Conservation (phyloP, 2,329 filamentous ascomycete genomes). For the Didymella glomerata region DNA sequence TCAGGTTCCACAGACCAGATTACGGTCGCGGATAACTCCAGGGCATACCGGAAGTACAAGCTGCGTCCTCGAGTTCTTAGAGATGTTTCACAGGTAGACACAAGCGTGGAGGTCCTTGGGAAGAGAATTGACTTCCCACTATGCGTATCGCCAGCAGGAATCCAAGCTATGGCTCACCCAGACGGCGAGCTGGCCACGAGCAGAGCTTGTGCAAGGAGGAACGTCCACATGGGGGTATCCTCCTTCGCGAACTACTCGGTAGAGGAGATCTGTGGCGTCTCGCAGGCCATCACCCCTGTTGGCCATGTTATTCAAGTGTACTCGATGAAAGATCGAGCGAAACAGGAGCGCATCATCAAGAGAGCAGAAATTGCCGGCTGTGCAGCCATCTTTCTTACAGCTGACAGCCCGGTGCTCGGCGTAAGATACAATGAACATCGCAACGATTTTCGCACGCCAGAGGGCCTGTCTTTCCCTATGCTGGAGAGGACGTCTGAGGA, state of each 20-base stretch:
- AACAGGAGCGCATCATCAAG: conserved; percentile 7
- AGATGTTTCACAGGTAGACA: conserved; percentile 9
- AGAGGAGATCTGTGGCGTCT: neutral
- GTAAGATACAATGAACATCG: conserved; percentile 10
- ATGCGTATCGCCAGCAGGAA: conserved; percentile 6
- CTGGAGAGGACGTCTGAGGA: conserved; percentile 1
- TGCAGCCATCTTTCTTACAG: conserved; percentile 1
- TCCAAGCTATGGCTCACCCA: conserved; percentile 8
- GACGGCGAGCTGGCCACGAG: conserved; percentile 10
- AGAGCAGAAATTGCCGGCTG: conserved; percentile 7
- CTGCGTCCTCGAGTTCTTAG: conserved; percentile 9
- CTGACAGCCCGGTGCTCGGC: conserved; percentile 6
- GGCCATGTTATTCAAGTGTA: conserved; percentile 8
- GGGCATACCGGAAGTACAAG: conserved; percentile 7
- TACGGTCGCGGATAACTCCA: conserved; percentile 1
- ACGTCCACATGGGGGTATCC: conserved; percentile 11
- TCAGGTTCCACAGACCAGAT: conserved; percentile 63
- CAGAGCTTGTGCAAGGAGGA: conserved; percentile 1
- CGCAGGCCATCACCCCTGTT: neutral
- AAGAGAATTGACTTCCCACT: conserved; percentile 9
- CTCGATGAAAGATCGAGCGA: conserved; percentile 7
- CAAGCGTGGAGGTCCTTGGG: neutral
- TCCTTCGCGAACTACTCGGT: conserved; percentile 8
- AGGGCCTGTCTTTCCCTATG: conserved; percentile 8
- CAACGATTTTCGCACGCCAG: conserved; percentile 6